phyloP scores from a whole-genome alignment of 2,329 filamentous ascomycete species.

The Fusarium odoratissimum region DNA sequence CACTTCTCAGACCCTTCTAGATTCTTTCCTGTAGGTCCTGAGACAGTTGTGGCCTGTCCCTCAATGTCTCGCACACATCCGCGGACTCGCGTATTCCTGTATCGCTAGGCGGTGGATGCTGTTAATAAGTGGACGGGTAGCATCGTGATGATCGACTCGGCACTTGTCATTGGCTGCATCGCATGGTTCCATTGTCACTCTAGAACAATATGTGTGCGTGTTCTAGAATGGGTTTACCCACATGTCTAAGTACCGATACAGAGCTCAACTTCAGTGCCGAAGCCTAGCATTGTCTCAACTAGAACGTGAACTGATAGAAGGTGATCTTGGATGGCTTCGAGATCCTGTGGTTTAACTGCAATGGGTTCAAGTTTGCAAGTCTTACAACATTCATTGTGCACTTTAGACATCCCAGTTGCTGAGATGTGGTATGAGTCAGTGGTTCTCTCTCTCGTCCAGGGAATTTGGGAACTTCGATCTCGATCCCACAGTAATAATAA shows the following conservation, averaged over 20 bases:
- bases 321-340: not conserved
- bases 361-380: not conserved
- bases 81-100: not conserved
- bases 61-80: not conserved
- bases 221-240: not conserved
- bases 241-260: not conserved
- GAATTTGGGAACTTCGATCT: not conserved
- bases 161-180: not conserved
- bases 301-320: not conserved
- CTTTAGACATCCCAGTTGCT: not conserved
- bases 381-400: not conserved
- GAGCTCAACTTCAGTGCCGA: not conserved
- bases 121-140: not conserved
- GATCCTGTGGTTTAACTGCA: not conserved
- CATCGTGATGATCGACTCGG: not conserved
- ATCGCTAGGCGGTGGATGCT: not conserved
- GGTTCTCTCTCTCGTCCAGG: not conserved
- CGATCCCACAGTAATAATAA: not conserved
- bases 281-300: not conserved
- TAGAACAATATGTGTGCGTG: not conserved
- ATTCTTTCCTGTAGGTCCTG: not conserved
- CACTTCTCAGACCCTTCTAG: not conserved
- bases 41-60: not conserved
- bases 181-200: not conserved
- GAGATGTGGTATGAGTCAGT: constrained; percentile 8